Evolutionary conservation across 768 basidiomycete species (phyloP), one percentile per base, ranked within the genome.

Genomic region (Lentinus tigrinus): DNA sequence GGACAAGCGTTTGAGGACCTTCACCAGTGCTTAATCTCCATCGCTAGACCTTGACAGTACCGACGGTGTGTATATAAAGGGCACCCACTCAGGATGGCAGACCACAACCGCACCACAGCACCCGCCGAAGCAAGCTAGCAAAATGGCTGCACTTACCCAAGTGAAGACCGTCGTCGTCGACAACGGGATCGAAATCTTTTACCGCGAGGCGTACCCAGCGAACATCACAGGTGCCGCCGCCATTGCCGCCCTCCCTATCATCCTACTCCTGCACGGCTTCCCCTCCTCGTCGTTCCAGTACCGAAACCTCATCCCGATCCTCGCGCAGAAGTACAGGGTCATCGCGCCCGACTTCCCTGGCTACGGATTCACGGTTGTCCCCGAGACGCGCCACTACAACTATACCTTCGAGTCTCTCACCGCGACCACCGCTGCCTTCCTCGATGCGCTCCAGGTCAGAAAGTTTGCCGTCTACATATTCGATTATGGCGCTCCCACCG

Each of bases 271-370:
- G 3, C 81, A 82, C 63, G 81, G 81, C 34, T 82, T 76, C 68
- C 81, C 81, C 0, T 59, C 77, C 1, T 79, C 79, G 0, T 80
- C 80, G 6, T 74, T 73, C 67, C 79, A 81, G 52, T 83, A 74
- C 64, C 76, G 80, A 11, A 70, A 79, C 61, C 75, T 82, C 54
- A 78, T 82, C 47, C 71, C 76, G 0, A 66, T 66, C 39, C 72
- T 82, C 13, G 72, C 78, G 4, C 38, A 64, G 19, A 68, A 73
- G 38, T 80, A 78, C 70, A 75, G 70, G 31, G 72, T 81, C 36
- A 63, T 79, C 57, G 80, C 81, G 0, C 81, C 82, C n/a, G 82
- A 82, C 60, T 65, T 81, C 6, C 79, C 80, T 1, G 80, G 77
- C 0, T 83, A 78, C 61, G 81, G 82, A 6, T 79, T 80, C 65